Evolutionary conservation across 2,329 filamentous ascomycete species (phyloP), one percentile per base, ranked within the genome.

Genomic region (Trichoderma hamatum): DNA sequence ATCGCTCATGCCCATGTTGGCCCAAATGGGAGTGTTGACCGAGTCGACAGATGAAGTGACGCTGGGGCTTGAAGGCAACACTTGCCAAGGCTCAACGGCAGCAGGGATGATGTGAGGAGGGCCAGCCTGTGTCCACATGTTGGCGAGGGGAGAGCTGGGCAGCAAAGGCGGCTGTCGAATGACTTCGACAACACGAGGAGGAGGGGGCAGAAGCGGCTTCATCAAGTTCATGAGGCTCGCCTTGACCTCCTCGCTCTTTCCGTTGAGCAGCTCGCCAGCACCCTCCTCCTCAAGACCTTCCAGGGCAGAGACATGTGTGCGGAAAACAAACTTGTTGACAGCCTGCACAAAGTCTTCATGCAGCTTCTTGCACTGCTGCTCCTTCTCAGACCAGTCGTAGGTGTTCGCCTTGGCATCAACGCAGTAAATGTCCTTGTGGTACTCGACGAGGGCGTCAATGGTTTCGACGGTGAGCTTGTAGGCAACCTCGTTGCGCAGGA

Each of bases 261-360:
- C 94, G 77, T 92, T 91, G 71, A 98, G 89, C 73, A 99, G 86
- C 83, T 99, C 96, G 72, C 96, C 96, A 59, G 92, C 92, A 71
- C 96, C 96, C 76, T 97, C 95, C 83, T 98, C 96, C 84, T 99
- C 96, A 73, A 98, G 86, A 69, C 96, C 96, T 82, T 99, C 96
- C 66, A 99, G 87, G 56, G 94, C 96, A 71, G 91, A 90, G 72
- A 93, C 94, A 76, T 92, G 89, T 19, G 95, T 94, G 77, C 94
- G 91, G 83, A 92, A 99, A 77, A 99, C 95, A 77, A 96, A 99
- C 82, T 92, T 95, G 88, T 99, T 99, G 84, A 95, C 90, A 73
- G 94, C 93, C 83, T 98, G 95, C 73, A 98, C 88, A 77, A 97
- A 98, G 77, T 97, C 94, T 71, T 97, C 93, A 79, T 98, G 96